Base-by-base conservation (phyloP, 306 rosid species). In the Prosopis cineraria region DNA sequence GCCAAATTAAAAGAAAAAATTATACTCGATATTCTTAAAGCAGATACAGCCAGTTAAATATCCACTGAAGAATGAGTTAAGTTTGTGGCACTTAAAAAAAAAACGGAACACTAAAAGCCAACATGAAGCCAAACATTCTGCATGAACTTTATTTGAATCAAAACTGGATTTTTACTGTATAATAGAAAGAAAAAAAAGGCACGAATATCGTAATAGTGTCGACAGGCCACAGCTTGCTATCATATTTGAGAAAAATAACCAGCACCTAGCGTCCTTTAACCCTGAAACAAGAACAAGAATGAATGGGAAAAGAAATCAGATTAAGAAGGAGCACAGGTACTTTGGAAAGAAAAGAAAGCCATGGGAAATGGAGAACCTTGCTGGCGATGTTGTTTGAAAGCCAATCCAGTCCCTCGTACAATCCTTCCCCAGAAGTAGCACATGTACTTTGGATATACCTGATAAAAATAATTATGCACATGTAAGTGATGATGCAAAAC, bases 351-450 rank as follows among this genome's bases (percentile, higher is more conserved):
- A n/a, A 43, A 13, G 4, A 16, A 52, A 27, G 31, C 65, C 3
- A 58, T 12, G 2, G 25, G 14, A 17, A 17, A 3, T 6, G 52
- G 50, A 29, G 14, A 81, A 83, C 85, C 94, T 90, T 90, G 87
- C 17, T 82, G 37, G 91, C 87, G 75, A 88, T 88, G 84, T 90
- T 90, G 85, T 80, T 90, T 24, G 91, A 88, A 72, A 88, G 94
- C 94, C 94, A 88, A 73, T 90, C 94, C 71, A 90, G 82, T 73
- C 94, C 94, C 81, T 90, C 94, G 0, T 87, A 90, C 77, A 90
- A 73, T 68, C 94, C 94, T 87, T 90, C 93, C 43, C 93, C 90
- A 53, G 93, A 87, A 72, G 93, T 89, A 78, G 93, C 93, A 84
- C 93, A 87, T 47, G 94, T 80, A 70, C 94, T 90, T 74, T 90